These are phyloP conservation scores for Kluyveromyces starmeri DNA, from an alignment of 805 yeast genomes.

Conservation along the genomic window DNA sequence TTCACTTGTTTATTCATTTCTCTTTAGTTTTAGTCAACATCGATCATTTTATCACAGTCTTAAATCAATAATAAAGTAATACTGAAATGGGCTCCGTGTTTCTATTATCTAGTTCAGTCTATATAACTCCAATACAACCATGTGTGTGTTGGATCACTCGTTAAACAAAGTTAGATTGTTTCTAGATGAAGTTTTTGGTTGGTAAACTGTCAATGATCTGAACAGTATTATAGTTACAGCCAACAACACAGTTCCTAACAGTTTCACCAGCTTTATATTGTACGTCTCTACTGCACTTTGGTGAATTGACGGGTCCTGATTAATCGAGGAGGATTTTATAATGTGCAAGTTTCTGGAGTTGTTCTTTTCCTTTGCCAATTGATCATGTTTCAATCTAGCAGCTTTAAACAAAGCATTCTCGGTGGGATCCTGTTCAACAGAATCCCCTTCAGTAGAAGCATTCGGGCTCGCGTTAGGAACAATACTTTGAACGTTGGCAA, in stretches of 20 bases:
- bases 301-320: conserved; percentile 1
- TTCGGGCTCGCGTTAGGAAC: conserved; percentile 45
- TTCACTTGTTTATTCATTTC: background rate
- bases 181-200: background rate
- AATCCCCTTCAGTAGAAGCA: background rate
- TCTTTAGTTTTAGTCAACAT: background rate
- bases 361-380: background rate
- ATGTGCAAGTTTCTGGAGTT: background rate
- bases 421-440: background rate
- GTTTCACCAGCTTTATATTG: conserved; percentile 1
- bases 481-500: conserved; percentile 83
- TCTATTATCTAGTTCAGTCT: too few relatives aligned
- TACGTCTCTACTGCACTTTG: background rate
- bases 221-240: background rate
- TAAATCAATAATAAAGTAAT: background rate
- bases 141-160: too few relatives aligned
- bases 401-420: background rate
- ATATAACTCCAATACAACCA: too few relatives aligned
- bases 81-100: too few relatives aligned
- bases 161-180: too few relatives aligned
- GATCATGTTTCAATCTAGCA: background rate
- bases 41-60: too few relatives aligned
- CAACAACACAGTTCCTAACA: background rate
- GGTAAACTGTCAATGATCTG: background rate
- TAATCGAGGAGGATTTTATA: conserved; percentile 1